Percentiles rank a stretch among this genome's conserved stretches.
These are phyloP conservation scores for Helenozyma baotianmanensis DNA, from an alignment of 805 yeast genomes.

Conservation along the genomic window DNA sequence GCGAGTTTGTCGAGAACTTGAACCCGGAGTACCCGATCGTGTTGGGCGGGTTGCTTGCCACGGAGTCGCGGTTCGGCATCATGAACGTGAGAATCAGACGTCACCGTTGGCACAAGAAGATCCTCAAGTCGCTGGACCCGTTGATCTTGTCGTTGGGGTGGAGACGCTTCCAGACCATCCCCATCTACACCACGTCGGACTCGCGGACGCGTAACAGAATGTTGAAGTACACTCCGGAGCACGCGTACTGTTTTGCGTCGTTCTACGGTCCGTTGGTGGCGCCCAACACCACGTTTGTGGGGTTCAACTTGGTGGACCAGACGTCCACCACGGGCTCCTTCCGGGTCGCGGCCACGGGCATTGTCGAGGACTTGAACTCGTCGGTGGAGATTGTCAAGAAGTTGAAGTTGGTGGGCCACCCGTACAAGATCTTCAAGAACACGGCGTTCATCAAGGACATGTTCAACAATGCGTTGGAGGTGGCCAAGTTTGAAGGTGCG, in stretches of 20 bases:
- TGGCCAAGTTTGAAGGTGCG: conserved; percentile 97
- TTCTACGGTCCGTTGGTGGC: conserved; percentile 97
- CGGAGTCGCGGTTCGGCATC: conserved; percentile 90
- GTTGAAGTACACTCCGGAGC: conserved; percentile 98
- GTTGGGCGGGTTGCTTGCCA: conserved; percentile 84
- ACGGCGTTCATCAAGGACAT: conserved; percentile 97
- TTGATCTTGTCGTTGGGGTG: conserved; percentile 90
- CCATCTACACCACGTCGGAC: conserved; percentile 93
- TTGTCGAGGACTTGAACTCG: conserved; percentile 88
- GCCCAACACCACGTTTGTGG: conserved; percentile 96
- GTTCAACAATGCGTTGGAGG: conserved; percentile 90
- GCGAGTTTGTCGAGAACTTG: conserved; percentile 84
- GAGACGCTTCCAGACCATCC: conserved; percentile 97
- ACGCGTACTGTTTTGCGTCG: conserved; percentile 91
- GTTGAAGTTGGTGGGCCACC: conserved; percentile 90
- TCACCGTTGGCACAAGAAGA: conserved; percentile 98
- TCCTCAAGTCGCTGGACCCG: conserved; percentile 93
- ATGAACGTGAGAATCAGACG: conserved; percentile 91
- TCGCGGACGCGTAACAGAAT: conserved; percentile 96
- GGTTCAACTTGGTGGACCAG: conserved; percentile 82
- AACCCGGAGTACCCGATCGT: conserved; percentile 82
- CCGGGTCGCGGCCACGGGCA: conserved; percentile 95
- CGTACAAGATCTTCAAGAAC: conserved; percentile 87
- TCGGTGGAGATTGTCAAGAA: conserved; percentile 92
- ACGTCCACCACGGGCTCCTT: conserved; percentile 83